Conservation (phyloP, 371 early-diverging fungal species). For the Haplosporangium sp. region DNA sequence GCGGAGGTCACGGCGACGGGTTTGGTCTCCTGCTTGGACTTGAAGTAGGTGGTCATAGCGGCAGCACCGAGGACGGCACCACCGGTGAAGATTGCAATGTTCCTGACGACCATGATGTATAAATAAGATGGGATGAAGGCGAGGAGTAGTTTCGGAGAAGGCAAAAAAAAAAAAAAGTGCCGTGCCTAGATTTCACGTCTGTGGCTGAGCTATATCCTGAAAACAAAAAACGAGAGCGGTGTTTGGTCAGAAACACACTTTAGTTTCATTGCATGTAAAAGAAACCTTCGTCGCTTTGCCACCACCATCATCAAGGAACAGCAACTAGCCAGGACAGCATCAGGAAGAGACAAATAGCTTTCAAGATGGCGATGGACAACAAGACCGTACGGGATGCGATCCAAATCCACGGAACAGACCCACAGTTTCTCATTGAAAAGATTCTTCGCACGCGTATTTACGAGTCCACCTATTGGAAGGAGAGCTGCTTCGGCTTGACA, state of each 20-base stretch:
- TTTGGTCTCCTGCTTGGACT: slow-evolving; percentile 27
- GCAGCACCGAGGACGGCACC: slow-evolving; percentile 52
- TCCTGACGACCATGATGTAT: slow-evolving; percentile 46
- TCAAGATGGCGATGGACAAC: slow-evolving; percentile 68
- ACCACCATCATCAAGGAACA: not conserved
- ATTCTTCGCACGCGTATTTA: slow-evolving; percentile 91
- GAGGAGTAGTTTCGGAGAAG: not conserved
- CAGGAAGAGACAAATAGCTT: not conserved
- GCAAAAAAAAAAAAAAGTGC: too few species aligned
- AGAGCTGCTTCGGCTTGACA: slow-evolving; percentile 93
- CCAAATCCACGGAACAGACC: slow-evolving; percentile 87
- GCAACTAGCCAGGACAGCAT: slow-evolving; percentile 3
- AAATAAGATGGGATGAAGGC: not conserved
- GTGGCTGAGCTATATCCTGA: too few species aligned
- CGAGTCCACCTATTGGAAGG: slow-evolving; percentile 95
- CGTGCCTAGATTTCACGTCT: too few species aligned
- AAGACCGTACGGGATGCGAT: slow-evolving; percentile 76
- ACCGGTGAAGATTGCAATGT: slow-evolving; percentile 48
- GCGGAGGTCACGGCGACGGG: slow-evolving; percentile 14
- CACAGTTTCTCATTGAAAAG: slow-evolving; percentile 94
- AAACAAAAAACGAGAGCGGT: too few species aligned
- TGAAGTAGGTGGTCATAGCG: slow-evolving; percentile 41
- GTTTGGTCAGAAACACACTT: too few species aligned
- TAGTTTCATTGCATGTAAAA: too few species aligned
- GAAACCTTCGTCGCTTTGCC: too few species aligned